Evolutionary conservation across 2,329 filamentous ascomycete species (phyloP).

Genomic region (Neofusicoccum kwambonambiense): DNA sequence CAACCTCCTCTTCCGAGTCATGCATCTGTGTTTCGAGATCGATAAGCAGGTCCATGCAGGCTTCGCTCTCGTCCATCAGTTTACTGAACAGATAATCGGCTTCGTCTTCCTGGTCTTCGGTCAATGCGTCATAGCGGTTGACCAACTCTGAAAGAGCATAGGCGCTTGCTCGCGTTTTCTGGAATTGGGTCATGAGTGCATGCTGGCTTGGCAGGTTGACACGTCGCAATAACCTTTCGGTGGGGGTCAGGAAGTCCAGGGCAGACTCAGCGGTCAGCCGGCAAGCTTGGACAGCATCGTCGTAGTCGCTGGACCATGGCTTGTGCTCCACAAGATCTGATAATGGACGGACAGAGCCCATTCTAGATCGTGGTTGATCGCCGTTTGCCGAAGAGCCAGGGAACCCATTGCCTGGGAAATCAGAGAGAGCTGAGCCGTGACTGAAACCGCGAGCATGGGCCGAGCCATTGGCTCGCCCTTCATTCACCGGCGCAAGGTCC

Average conservation of each 20-base stretch:
- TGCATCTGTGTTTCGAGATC: slow-evolving; percentile 23
- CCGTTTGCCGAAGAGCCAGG: background rate
- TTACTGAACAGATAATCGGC: slow-evolving; percentile 36
- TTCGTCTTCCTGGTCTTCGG: slow-evolving; percentile 52
- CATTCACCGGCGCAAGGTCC: slow-evolving; percentile 54
- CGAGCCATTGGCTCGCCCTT: slow-evolving; percentile 51
- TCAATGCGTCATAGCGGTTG: slow-evolving; percentile 48
- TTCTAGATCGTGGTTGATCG: background rate
- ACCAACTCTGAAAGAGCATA: slow-evolving; percentile 53
- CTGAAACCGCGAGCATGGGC: slow-evolving; percentile 59
- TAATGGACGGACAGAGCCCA: slow-evolving; percentile 43
- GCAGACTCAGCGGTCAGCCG: slow-evolving; percentile 44
- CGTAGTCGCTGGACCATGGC: slow-evolving; percentile 45
- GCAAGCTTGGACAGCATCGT: slow-evolving; percentile 55
- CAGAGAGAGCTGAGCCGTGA: slow-evolving; percentile 51
- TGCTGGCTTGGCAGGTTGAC: slow-evolving; percentile 22
- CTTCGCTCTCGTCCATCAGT: slow-evolving; percentile 37
- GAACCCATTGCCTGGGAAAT: slow-evolving; percentile 20
- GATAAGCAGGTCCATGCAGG: slow-evolving; percentile 35
- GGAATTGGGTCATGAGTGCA: slow-evolving; percentile 47
- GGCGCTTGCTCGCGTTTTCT: slow-evolving; percentile 3
- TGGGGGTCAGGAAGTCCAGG: slow-evolving; percentile 11
- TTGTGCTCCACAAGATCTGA: slow-evolving; percentile 59
- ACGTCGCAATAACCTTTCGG: slow-evolving; percentile 10
- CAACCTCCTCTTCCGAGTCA: slow-evolving; percentile 12